A percentile compares a stretch with the other conserved stretches of the same genome.
Conservation (phyloP, 345 rosid species). For the Eucalyptus paniculata region DNA sequence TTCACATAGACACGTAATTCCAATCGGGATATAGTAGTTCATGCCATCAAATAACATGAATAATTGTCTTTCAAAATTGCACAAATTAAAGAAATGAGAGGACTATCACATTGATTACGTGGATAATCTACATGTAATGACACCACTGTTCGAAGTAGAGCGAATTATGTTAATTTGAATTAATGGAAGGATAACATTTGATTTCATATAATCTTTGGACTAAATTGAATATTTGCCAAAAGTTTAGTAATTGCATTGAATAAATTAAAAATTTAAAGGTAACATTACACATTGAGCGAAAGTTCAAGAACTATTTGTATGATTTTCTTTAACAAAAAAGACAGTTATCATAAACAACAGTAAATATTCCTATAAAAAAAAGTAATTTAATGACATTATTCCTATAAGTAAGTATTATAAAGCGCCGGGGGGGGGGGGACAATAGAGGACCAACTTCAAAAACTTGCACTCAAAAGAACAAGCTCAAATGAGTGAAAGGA, state of each 20-base stretch:
- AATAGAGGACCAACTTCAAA: accelerated
- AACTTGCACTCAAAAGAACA: too few species aligned
- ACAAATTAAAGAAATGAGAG: background rate
- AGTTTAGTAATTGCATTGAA: background rate
- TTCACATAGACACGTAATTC: background rate
- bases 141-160: accelerated
- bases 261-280: background rate
- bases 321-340: background rate
- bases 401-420: too few species aligned
- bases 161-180: background rate
- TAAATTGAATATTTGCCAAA: background rate
- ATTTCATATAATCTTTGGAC: background rate
- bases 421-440: too few species aligned
- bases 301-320: background rate
- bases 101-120: background rate
- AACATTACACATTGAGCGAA: accelerated
- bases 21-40: background rate
- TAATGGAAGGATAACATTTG: background rate
- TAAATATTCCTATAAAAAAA: too few species aligned
- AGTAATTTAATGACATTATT: too few species aligned
- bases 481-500: too few species aligned
- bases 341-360: too few species aligned
- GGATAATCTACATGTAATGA: background rate
- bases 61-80: background rate
- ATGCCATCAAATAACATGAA: background rate